Percentiles rank a stretch among this genome's conserved stretches.
These are phyloP conservation scores for Cercospora zeina DNA, from an alignment of 2,329 filamentous ascomycete genomes.

Conservation along the genomic window DNA sequence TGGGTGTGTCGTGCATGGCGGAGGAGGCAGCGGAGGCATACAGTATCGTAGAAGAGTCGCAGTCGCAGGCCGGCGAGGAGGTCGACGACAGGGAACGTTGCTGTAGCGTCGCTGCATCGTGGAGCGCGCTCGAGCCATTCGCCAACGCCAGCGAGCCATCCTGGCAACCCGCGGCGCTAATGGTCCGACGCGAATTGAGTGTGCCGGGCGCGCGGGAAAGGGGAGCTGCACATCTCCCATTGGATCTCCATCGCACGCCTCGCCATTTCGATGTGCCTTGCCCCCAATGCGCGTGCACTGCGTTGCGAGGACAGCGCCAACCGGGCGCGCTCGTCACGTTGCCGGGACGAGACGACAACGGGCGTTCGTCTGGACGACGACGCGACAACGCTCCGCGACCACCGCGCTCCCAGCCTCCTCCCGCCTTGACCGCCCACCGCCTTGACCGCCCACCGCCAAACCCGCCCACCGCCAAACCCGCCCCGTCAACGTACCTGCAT, in stretches of 20 bases:
- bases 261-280: neutral
- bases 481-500: neutral
- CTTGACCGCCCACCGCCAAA: constrained; percentile 11
- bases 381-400: neutral
- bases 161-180: constrained; percentile 5
- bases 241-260: neutral
- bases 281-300: too few species aligned
- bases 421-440: constrained; percentile 8
- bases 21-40: neutral
- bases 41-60: neutral
- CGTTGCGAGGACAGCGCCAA: too few species aligned
- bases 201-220: constrained; percentile 2
- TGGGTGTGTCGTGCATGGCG: neutral
- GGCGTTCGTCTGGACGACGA: neutral
- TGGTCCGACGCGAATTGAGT: neutral
- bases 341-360: neutral
- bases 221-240: neutral
- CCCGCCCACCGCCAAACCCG: constrained; percentile 1
- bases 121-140: constrained; percentile 5
- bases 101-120: neutral
- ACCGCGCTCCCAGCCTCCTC: neutral
- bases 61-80: neutral
- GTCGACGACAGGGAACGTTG: constrained; percentile 3
- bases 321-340: too few species aligned
- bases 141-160: neutral